Evolutionary conservation across 208 protist species (phyloP), one percentile per base, ranked within the genome.

Genomic region (Crithidia brevicula): DNA sequence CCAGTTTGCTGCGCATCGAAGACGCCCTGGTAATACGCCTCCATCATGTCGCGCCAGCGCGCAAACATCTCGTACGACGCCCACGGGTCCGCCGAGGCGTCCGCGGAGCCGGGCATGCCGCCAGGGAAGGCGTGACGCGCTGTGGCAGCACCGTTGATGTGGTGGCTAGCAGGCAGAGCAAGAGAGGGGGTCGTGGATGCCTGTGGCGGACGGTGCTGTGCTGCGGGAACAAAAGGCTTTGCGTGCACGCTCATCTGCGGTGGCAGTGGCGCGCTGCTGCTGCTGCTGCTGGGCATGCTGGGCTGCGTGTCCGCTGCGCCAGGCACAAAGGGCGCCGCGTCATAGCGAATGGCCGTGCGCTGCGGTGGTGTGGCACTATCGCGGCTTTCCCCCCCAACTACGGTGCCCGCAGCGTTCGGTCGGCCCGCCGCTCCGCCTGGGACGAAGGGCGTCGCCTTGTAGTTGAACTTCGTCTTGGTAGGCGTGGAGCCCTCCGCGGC

Each of bases 61-160:
- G 71, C 77, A 31, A 83, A 83, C 62, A 74, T 73, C 42, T 70
- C 72, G 23, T 69, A 63, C n/a, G 70, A 74, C 11, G 72, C 77
- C 77, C 77, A 82, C 22, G 77, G 77, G 43, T 79, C 54, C 0
- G 38, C 40, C 13, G 54, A 40, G 10, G 40, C 25, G 23, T 38
- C 28, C 22, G 18, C 36, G 3, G 11, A 8, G 22, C 33, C 23
- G 13, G 54, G 23, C 36, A 34, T 22, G 38, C 11, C 54, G n/a
- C 23, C 38, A 18, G 33, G n/a, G 3, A 38, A 9, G 20, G 13
- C 8, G 23, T 5, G 18, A 18, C 28, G 23, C 50, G 38, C 31
- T 45, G 15, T 36, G 49, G 18, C 4, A n/a, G 47, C 49, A 9
- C 13, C 34, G 51, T 42, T 49, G 20, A 11, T 15, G 30, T 49